Base-by-base conservation (phyloP, 257 asterid genomes). In the Paraleonurus japonicus region DNA sequence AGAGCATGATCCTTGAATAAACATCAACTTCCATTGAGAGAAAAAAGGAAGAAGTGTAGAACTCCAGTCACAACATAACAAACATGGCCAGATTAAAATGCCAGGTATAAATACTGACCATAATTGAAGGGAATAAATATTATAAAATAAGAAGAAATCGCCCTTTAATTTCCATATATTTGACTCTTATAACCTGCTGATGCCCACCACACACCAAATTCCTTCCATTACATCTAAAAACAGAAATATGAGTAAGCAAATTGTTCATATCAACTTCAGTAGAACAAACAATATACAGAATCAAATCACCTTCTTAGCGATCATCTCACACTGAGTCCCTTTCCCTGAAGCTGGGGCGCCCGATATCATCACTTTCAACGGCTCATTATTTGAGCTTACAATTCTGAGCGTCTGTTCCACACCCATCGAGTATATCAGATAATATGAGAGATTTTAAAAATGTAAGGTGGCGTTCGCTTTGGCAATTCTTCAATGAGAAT, bases 291-390 rank as follows among this genome's bases (percentile, higher is more conserved):
- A 33, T 58, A 35, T 43, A 50, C 27, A 30, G n/a, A 19, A 33
- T 67, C 20, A 51, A 71, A 67, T 59, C 67, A 89, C 98, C 92
- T 93, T 89, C 77, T 89, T 79, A 65, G 85, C 95, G 66, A 90
- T 89, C 95, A 87, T 74, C 87, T 87, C 97, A 77, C 97, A 90
- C 73, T 90, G 98, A 54, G 98, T 93, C 72, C 98, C 98, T 86
- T 90, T 93, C 69, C 98, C 97, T 4, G 97, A 93, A 41, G 96
- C 98, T 15, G 98, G 98, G 6, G 98, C 96, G 55, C 98, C 97
- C 0, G 96, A 93, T 73, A 93, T 90, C 95, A 90, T 89, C 88
- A 93, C 97, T 84, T 87, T 90, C 81, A 93, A 57, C 13, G 97
- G 96, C 82, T 87, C 97, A 28, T 55, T 70, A 75, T 65, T 79